Conservation (phyloP, 768 basidiomycete species). For the Nidula microcarpa region DNA sequence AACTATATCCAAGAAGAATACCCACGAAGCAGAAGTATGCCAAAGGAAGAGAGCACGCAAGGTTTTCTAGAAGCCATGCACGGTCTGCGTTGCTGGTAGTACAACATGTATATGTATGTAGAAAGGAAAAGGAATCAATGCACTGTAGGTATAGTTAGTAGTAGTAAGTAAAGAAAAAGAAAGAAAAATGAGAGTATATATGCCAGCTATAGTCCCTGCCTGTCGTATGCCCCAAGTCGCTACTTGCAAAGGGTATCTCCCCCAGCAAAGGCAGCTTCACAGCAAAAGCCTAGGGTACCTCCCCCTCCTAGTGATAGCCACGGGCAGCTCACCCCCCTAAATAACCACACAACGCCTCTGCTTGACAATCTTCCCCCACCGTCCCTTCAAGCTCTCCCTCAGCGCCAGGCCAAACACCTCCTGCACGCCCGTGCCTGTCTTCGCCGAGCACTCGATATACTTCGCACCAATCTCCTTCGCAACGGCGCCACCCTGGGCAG, state of each 20-base stretch:
- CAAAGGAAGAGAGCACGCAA: background rate
- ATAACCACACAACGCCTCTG: conserved; percentile 70
- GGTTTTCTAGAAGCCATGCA: background rate
- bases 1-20: background rate
- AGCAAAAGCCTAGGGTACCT: background rate
- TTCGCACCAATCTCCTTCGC: conserved; percentile 92
- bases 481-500: conserved; percentile 79
- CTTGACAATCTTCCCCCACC: conserved; percentile 71
- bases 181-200: no score
- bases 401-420: conserved; percentile 91
- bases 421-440: conserved; percentile 85
- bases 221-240: no score
- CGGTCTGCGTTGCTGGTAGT: background rate
- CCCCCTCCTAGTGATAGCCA: background rate
- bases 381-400: conserved; percentile 81
- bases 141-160: conserved; percentile 3
- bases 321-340: conserved; percentile 9
- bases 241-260: no score
- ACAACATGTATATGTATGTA: background rate
- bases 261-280: no score
- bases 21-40: background rate
- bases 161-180: no score
- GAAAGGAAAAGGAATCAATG: background rate
- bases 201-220: no score
- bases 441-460: conserved; percentile 94